Percentiles rank a stretch among this genome's conserved stretches.
These are phyloP conservation scores for Fraxinus xanthoxyloides DNA, from an alignment of 305 asterid genomes.

Conservation along the genomic window DNA sequence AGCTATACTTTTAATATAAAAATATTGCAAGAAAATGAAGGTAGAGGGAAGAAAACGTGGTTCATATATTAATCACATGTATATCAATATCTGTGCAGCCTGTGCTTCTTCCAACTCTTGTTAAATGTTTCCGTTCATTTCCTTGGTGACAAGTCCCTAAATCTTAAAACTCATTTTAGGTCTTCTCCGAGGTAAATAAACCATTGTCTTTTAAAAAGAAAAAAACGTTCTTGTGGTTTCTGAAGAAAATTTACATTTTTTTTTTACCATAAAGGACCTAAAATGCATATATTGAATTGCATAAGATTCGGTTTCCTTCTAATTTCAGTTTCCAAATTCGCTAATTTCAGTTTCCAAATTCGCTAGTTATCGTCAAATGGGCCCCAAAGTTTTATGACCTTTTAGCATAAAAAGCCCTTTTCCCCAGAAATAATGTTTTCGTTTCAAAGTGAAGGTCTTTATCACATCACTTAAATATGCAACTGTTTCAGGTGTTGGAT, in stretches of 20 bases:
- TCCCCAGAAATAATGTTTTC: constrained; percentile 3
- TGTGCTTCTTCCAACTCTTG: background rate
- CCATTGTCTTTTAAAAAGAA: background rate
- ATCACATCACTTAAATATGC: background rate
- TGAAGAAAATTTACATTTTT: background rate
- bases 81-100: background rate
- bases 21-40: background rate
- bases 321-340: background rate
- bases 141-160: background rate
- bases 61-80: background rate
- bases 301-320: background rate
- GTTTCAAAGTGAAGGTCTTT: constrained; percentile 10
- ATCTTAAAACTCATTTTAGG: background rate
- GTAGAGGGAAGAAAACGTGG: background rate
- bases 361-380: background rate
- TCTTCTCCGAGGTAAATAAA: background rate
- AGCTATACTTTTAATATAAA: background rate
- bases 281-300: background rate
- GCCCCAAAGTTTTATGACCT: background rate
- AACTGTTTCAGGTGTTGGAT: constrained; percentile 64
- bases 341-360: background rate
- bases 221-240: background rate
- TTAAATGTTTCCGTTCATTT: background rate
- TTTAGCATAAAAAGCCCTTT: background rate
- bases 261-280: background rate